phyloP scores from a whole-genome alignment of 1,284 basidiomycete genomes.

The Ceratobasidium sp. region DNA sequence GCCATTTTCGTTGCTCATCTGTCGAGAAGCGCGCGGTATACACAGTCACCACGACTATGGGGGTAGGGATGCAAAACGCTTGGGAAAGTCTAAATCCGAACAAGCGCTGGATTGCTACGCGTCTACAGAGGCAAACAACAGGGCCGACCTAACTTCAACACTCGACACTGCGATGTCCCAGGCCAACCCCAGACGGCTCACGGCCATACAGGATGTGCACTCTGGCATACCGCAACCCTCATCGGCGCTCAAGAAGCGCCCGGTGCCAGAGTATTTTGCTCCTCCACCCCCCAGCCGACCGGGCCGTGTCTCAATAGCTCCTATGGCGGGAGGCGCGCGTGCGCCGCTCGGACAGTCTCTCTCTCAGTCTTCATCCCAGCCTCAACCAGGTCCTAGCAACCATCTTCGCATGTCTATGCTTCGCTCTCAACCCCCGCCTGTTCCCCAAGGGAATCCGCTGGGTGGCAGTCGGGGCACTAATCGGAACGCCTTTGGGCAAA shows the following conservation, averaged over 20 bases:
- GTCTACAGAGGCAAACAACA: slow-evolving; percentile 21
- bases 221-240: slow-evolving; percentile 28
- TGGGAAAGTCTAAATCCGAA: slow-evolving; percentile 12
- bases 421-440: slow-evolving; percentile 14
- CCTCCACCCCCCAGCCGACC: slow-evolving; percentile 14
- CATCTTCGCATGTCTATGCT: slow-evolving; percentile 33
- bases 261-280: slow-evolving; percentile 28
- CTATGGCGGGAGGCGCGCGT: slow-evolving; percentile 10
- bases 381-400: slow-evolving; percentile 10
- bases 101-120: not conserved
- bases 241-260: slow-evolving; percentile 27
- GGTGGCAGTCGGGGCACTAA: slow-evolving; percentile 24
- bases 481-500: slow-evolving; percentile 38
- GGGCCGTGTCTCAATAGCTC: slow-evolving; percentile 24
- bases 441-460: not conserved
- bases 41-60: not conserved
- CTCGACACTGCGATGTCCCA: slow-evolving; percentile 30
- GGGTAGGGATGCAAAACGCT: not conserved
- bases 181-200: slow-evolving; percentile 3
- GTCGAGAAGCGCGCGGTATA: not conserved
- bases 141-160: not conserved
- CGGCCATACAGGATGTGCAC: slow-evolving; percentile 14
- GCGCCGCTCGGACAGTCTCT: slow-evolving; percentile 24
- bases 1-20: not conserved
- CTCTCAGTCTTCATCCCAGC: slow-evolving; percentile 18